These are phyloP conservation scores for Knufia petricola DNA, from an alignment of 2,329 filamentous ascomycete species.

Conservation along the genomic window DNA sequence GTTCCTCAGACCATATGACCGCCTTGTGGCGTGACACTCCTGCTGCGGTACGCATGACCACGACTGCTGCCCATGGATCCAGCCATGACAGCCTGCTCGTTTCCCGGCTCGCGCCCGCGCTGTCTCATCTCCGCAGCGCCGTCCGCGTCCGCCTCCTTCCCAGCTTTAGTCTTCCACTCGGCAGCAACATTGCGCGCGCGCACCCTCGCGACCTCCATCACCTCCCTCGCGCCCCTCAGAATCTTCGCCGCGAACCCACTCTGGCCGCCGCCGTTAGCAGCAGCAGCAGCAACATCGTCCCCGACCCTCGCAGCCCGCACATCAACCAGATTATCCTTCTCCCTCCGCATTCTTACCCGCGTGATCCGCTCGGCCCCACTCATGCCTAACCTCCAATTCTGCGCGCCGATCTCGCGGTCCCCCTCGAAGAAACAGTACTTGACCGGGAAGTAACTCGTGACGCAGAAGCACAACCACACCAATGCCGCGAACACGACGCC, in stretches of 20 bases:
- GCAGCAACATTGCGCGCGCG: background rate
- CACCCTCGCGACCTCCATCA: conserved; percentile 2
- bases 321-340: background rate
- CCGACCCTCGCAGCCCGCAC: background rate
- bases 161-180: conserved; percentile 2
- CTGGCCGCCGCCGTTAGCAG: no score
- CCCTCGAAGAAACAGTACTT: conserved; percentile 6
- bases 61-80: background rate
- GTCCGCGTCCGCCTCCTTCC: background rate
- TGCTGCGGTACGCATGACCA: background rate
- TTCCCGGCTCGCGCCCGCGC: background rate
- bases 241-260: background rate
- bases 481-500: conserved; percentile 40
- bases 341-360: conserved; percentile 1
- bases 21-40: background rate
- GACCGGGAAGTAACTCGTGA: background rate
- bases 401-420: background rate
- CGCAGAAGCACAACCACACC: conserved; percentile 33
- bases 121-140: background rate
- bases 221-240: background rate
- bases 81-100: background rate
- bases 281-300: background rate
- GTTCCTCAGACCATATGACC: background rate
- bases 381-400: background rate
- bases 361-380: background rate